Base-by-base conservation (phyloP, 2,329 filamentous ascomycete genomes). In the Ilyonectria robusta region DNA sequence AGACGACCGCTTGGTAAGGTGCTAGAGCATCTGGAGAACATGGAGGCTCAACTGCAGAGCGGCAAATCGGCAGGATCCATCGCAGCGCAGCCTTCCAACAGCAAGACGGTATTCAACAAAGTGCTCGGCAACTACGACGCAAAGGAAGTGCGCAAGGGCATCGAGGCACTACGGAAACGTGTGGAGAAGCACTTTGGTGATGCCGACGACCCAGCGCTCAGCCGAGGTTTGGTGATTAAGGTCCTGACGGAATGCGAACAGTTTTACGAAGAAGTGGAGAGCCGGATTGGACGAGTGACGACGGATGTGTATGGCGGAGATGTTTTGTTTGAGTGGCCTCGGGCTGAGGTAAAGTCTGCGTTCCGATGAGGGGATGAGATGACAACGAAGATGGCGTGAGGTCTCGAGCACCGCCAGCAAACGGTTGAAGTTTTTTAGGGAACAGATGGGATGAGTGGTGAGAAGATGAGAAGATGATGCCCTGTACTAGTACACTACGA, bases 111-210 rank as follows among this genome's bases (percentile, higher is more conserved):
- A 4, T 97, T 96, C 79, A 95, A 95, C 85, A 98, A 97, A 82
- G 84, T 97, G 4, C 85, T 98, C 37, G 87, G 92, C 62, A 87
- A 88, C 50, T 93, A 96, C 79, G 95, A 98, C 79, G 86, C 86
- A 21, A 95, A 93, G 78, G 94, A 98, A 81, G 88, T 98, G 48
- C 89, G 93, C 70, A 94, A 95, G 78, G 95, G 95, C n/a, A 92
- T 97, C 72, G 94, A 97, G 76, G 89, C 93, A 60, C 85, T 98
- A 72, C 92, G 92, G 76, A 97, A 97, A 84, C 89, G 95, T 56
- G 93, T 98, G 1, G 95, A 98, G 82, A 99, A 98, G 84, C 95
- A 98, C 81, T 98, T 98, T 85, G 94, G 94, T 48, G 94, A 97
- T 72, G 93, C 91, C 6, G 94, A 97, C 73, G 93, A 95, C 70